Evolutionary conservation across 2,329 filamentous ascomycete genomes (phyloP), one percentile per base, ranked within the genome.

Genomic region (Fusarium piperis): DNA sequence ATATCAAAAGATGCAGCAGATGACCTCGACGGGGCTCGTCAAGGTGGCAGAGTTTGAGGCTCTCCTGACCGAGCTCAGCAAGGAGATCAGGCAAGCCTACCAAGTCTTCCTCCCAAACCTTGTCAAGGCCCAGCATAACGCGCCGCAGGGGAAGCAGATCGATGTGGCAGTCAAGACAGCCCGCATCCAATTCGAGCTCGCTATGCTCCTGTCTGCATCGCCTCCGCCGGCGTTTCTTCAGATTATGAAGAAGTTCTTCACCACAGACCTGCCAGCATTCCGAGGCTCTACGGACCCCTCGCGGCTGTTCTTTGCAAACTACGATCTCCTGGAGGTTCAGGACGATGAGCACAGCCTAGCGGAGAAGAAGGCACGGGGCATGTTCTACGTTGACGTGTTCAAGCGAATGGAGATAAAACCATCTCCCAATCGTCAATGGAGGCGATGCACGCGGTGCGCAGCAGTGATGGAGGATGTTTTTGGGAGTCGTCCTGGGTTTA

Each of bases 221-320:
- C 86, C 86, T 36, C 84, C 86, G 11, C 78, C 81, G 2, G 78
- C 81, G 2, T 88, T 90, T 73, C 79, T 86, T 28, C 77, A 83
- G 16, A 88, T 93, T 36, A 85, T 94, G n/a, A 88, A 90, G 69
- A 89, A 88, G 61, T 86, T 92, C 65, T 90, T 95, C 65, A 85
- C 85, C 33, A 83, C 84, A 30, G 87, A 90, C 51, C 81, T 94
- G 30, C 84, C 84, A 0, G 83, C 85, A 20, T 86, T 95, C 60
- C 85, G 88, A 41, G 83, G 83, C 6, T 85, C 87, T 61, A 86
- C 91, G 12, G 90, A 96, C 71, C 86, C 89, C 30, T 88, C 91
- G 11, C 87, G 87, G 67, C 85, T 97, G 55, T 93, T 93, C 81
- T 92, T 94, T 80, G 88, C 89, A 55, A 89, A 96, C 77, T 93